Evolutionary conservation across 225 moss, liverwort and hornwort genomes (phyloP).

Genomic region (Neckera pumila): DNA sequence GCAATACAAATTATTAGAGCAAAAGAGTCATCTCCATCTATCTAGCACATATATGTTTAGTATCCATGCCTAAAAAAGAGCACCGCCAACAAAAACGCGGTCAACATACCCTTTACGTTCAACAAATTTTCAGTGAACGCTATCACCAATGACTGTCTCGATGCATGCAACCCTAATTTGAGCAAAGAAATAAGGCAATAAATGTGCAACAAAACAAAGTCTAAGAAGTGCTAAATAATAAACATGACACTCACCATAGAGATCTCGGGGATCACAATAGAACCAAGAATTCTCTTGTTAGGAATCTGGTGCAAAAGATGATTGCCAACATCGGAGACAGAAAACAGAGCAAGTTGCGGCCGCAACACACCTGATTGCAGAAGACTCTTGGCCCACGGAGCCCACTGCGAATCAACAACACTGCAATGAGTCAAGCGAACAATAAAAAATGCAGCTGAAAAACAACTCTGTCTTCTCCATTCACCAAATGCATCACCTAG

Average conservation of each 20-base stretch:
- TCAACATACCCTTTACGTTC: neutral
- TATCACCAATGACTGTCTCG: neutral
- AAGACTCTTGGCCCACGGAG: constrained; percentile 47
- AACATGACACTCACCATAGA: constrained; percentile 36
- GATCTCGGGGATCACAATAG: constrained; percentile 51
- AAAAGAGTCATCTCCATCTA: neutral
- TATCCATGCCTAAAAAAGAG: neutral
- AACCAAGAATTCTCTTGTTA: constrained; percentile 52
- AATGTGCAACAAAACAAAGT: neutral
- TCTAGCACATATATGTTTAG: neutral
- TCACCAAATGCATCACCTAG: neutral
- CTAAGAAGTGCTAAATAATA: neutral
- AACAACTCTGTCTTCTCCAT: neutral
- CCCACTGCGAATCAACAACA: constrained; percentile 71
- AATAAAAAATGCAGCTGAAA: neutral
- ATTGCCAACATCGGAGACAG: constrained; percentile 54
- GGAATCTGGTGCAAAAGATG: constrained; percentile 65
- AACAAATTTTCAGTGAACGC: neutral
- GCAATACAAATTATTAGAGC: neutral
- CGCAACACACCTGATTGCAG: constrained; percentile 53
- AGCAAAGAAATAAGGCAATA: neutral
- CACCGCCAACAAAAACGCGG: neutral
- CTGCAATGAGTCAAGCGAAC: neutral
- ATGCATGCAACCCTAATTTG: neutral
- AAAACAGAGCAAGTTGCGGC: constrained; percentile 52